Evolutionary conservation across 2,329 filamentous ascomycete species (phyloP), one percentile per base, ranked within the genome.

Genomic region (Seiridium cupressi): DNA sequence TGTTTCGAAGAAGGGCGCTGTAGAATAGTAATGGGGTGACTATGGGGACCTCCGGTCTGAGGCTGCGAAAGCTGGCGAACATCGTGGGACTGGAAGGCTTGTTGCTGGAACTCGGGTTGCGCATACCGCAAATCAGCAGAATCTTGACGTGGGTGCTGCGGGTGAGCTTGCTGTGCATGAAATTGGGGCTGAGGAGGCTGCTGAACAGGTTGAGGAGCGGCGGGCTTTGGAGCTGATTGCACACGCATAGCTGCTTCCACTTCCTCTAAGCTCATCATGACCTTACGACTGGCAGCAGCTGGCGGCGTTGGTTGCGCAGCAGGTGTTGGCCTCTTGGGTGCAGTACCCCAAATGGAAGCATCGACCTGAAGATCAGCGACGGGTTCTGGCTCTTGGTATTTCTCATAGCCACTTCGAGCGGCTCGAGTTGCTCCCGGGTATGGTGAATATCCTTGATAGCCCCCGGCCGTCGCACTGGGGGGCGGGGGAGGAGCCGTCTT

Each of bases 291-390:
- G 18, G 69, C 68, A 51, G 78, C 73, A 4, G 75, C 57, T 2
- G 62, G 51, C 3, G 49, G 61, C 5, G 35, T 62, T 10, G 60
- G 56, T 31, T 69, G 68, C 7, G 35, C 40, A 5, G 71, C 67
- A 18, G 74, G 64, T 31, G 69, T 68, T n/a, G 70, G 67, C 74
- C 85, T 79, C 81, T 87, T 88, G 42, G 89, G 85, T 13, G 86
- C 86, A 61, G 91, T 87, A 3, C 92, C 92, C 95, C 95, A 99
- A 60, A 98, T 89, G 60, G 90, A 93, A 48, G 93, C 91, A 76
- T 97, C 94, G 57, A 96, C 93, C 74, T 97, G 90, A 60, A 99
- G 85, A 66, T 97, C 93, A 9, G 93, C 91, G 61, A 96, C 89
- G 61, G 92, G 93, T 62, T 91, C 91, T 3, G 90, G 84, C 63